A percentile compares a stretch with the other conserved stretches of the same genome.
These are phyloP conservation scores for Nyctanthes arbortristis DNA, from an alignment of 257 asterid species.

Conservation along the genomic window DNA sequence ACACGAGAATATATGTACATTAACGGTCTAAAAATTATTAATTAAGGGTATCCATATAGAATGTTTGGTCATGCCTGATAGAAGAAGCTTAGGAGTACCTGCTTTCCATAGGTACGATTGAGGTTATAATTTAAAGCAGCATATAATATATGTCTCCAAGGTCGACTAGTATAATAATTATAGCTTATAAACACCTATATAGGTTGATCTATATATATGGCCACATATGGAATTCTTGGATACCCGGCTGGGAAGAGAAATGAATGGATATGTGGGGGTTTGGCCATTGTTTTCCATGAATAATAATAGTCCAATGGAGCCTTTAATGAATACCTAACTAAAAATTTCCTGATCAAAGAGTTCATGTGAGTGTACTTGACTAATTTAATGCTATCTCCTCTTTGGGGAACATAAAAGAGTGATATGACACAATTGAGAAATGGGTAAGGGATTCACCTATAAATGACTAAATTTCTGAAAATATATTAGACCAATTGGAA, in stretches of 20 bases:
- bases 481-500: constrained; percentile 6
- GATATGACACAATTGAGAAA: constrained; percentile 49
- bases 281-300: constrained; percentile 28
- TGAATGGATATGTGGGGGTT: constrained; percentile 21
- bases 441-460: constrained; percentile 39
- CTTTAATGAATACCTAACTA: constrained; percentile 45
- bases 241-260: constrained; percentile 33
- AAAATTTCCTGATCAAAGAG: constrained; percentile 31
- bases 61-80: neutral
- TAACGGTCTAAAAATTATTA: neutral
- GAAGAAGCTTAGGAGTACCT: too few relatives aligned
- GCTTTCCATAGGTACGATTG: too few relatives aligned
- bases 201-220: constrained; percentile 4
- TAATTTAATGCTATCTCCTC: constrained; percentile 48
- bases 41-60: too few relatives aligned
- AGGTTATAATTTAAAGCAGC: too few relatives aligned
- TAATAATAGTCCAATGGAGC: constrained; percentile 19
- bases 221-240: constrained; percentile 27
- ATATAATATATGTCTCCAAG: neutral
- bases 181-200: constrained; percentile 2
- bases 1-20: neutral
- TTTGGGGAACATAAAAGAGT: constrained; percentile 53
- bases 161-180: neutral
- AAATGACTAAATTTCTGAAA: constrained; percentile 31
- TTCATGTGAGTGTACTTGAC: constrained; percentile 45